Conservation (phyloP, 2,329 filamentous ascomycete genomes). For the Fusarium fujikuroi region DNA sequence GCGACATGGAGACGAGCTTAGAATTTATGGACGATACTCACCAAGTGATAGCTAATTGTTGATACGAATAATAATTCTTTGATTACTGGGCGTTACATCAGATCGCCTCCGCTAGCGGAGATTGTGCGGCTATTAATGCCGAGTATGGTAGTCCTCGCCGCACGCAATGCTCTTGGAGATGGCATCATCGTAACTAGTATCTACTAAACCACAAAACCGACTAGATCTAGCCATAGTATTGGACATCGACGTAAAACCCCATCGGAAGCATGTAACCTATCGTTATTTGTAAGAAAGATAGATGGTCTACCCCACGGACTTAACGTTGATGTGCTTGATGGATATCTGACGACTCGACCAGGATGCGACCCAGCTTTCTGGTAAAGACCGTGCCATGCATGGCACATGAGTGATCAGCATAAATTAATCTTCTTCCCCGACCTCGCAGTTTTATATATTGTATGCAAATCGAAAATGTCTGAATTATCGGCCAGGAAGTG, state of each 20-base stretch:
- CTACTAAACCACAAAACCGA: neutral
- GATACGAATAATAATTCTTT: neutral
- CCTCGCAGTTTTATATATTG: no score
- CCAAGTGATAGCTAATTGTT: no score
- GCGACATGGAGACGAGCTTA: accelerated
- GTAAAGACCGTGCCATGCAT: neutral
- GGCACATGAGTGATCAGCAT: accelerated
- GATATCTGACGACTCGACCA: neutral
- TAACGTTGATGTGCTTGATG: neutral
- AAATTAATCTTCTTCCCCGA: neutral
- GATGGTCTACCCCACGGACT: neutral
- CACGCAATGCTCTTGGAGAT: neutral
- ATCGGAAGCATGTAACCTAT: neutral
- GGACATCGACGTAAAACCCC: accelerated
- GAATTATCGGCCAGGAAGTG: neutral
- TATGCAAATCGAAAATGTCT: neutral
- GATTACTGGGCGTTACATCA: neutral
- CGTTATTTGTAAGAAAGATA: neutral
- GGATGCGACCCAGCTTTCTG: neutral
- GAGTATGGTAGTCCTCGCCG: neutral
- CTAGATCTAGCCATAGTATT: neutral
- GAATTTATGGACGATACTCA: no score
- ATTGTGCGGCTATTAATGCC: neutral
- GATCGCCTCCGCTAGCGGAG: neutral
- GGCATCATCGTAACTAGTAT: neutral